Evolutionary conservation across 805 yeast genomes (phyloP), one percentile per base, ranked within the genome.

Genomic region (Hanseniaspora vineae): DNA sequence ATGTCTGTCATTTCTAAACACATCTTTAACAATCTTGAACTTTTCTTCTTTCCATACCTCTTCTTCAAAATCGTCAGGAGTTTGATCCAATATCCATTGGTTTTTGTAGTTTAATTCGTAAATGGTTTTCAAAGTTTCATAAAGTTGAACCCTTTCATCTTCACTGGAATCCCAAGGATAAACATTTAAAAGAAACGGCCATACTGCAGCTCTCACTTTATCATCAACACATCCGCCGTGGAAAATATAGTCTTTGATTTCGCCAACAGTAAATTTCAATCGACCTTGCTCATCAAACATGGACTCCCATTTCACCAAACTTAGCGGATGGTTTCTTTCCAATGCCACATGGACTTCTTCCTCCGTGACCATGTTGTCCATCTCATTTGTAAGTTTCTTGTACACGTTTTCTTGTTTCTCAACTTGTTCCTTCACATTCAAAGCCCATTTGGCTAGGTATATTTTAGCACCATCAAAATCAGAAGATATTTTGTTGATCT

Each of bases 361-460:
- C 11, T 56, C 58, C 1, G 62, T 58, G 40, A 62, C 54, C 31
- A 51, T 48, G 39, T 56, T 52, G 50, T 62, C 66, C 12, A 84
- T 61, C 56, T 84, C 89, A 46, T 70, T 67, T 47, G 72, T 73
- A 39, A 84, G 69, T 48, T 80, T 69, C 68, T 51, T 77, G 65
- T 51, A 76, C 71, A 44, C 46, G 18, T 61, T 51, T 62, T 66
- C 56, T 49, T 70, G 63, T 48, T 77, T 75, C 54, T 79, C 88
- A 1, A 96, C 92, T 61, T 90, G 95, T 56, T 88, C 89, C 55
- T 90, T 92, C 10, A 92, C 92, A 31, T 86, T 86, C 55, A 86
- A 74, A 0, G 97, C 97, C 97, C 97, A 92, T 66, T 88, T 89
- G 4, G 97, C 97, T 50, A 90, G 69, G 61, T 87, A 90, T 3